These are phyloP conservation scores for Vitis rupestris DNA, from an alignment of 164 flowering plant genomes.

Conservation along the genomic window DNA sequence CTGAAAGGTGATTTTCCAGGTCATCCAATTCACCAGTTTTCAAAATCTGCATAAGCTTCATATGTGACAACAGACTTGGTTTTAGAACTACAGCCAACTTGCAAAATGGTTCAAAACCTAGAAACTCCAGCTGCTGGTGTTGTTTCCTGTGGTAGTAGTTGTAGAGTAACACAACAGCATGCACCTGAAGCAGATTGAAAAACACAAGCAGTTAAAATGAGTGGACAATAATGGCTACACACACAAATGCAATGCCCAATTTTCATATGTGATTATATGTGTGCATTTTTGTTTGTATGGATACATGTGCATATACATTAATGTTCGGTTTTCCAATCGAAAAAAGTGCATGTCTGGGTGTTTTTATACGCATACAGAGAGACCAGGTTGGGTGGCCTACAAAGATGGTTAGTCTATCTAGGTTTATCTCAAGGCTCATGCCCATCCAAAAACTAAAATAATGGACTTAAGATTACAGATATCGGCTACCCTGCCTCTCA, in stretches of 20 bases:
- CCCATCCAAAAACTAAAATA: too few relatives aligned
- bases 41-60: slow-evolving; percentile 43
- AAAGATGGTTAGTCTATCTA: too few relatives aligned
- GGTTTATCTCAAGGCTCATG: too few relatives aligned
- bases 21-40: slow-evolving; percentile 23
- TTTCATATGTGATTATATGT: too few relatives aligned
- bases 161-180: slow-evolving; percentile 83
- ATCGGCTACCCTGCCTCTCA: too few relatives aligned
- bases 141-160: slow-evolving; percentile 83
- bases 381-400: too few relatives aligned
- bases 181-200: slow-evolving; percentile 49
- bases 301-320: too few relatives aligned
- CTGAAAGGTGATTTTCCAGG: slow-evolving; percentile 41
- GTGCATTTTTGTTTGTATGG: too few relatives aligned
- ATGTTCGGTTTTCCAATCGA: too few relatives aligned
- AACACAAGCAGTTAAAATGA: background rate
- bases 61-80: slow-evolving; percentile 45
- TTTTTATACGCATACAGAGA: too few relatives aligned
- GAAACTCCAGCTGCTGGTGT: slow-evolving; percentile 48
- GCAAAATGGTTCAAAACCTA: slow-evolving; percentile 65
- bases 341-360: too few relatives aligned
- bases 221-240: background rate
- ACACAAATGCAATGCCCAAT: background rate
- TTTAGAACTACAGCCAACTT: slow-evolving; percentile 51
- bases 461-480: too few relatives aligned